phyloP scores from a whole-genome alignment of 331 rosid species.

The Prunus yedoensis region DNA sequence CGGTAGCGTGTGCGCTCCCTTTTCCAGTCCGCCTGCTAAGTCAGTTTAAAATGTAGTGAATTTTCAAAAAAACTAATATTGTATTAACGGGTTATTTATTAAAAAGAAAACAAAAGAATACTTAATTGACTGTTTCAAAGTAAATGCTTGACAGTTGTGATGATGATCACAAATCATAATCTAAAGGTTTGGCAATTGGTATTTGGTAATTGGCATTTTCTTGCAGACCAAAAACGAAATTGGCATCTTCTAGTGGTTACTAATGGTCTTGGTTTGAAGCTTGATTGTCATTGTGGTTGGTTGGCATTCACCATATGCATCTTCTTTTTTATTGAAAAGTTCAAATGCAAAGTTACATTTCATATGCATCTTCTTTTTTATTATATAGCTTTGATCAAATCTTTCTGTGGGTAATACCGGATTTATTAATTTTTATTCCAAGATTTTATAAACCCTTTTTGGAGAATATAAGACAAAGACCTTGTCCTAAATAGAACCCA shows the following conservation, averaged over 20 bases:
- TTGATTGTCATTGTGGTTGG: too few relatives aligned
- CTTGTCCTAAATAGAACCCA: background rate
- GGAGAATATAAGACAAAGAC: background rate
- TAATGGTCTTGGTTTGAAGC: too few relatives aligned
- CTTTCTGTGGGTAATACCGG: background rate
- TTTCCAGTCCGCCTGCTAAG: background rate
- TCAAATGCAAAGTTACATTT: background rate
- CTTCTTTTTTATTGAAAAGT: background rate
- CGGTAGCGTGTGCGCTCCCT: background rate
- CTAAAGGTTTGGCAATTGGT: background rate
- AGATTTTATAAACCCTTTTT: background rate
- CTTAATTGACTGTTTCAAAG: background rate
- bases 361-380: background rate
- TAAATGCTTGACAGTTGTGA: conserved; percentile 16
- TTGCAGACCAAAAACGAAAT: too few relatives aligned
- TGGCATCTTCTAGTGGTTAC: too few relatives aligned
- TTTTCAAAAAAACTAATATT: background rate
- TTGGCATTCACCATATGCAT: too few relatives aligned
- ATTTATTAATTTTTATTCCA: background rate
- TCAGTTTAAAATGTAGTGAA: background rate
- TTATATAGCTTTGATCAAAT: background rate
- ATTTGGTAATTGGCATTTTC: too few relatives aligned
- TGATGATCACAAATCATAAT: conserved; percentile 3
- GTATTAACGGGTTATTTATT: background rate
- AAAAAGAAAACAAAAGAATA: background rate